Percentiles rank a stretch among this genome's conserved stretches.
Evolutionary conservation across 2,329 filamentous ascomycete species (phyloP).

Genomic region (Metarhizium rileyi): DNA sequence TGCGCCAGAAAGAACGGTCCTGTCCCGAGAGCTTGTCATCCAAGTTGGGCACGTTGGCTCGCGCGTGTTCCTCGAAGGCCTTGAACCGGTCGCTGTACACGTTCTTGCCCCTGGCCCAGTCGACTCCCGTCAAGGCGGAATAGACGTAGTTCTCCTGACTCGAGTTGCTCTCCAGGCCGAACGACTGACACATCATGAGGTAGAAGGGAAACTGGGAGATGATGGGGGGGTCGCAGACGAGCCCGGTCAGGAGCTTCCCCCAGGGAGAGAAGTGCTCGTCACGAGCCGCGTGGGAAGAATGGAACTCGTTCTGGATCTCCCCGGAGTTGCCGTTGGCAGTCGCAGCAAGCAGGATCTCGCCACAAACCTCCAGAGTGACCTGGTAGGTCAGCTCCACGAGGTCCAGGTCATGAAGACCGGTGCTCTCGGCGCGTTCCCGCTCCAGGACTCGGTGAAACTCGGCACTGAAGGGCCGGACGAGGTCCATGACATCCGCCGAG

Average conservation of each 20-base stretch:
- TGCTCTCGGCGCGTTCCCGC: not conserved
- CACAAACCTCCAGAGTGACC: slow-evolving; percentile 3
- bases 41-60: slow-evolving; percentile 2
- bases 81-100: slow-evolving; percentile 3
- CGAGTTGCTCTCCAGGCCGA: slow-evolving; percentile 3
- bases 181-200: slow-evolving; percentile 10
- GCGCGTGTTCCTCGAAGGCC: slow-evolving; percentile 2
- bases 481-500: not conserved
- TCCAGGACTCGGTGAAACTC: slow-evolving; percentile 1
- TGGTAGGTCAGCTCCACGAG: slow-evolving; percentile 4
- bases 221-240: slow-evolving; percentile 9
- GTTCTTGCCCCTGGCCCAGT: slow-evolving; percentile 6
- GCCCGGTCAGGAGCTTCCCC: slow-evolving; percentile 7
- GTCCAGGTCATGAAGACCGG: slow-evolving; percentile 4
- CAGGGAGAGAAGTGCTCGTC: slow-evolving; percentile 6
- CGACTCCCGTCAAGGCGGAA: slow-evolving; percentile 5
- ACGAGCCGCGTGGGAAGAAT: slow-evolving; percentile 1
- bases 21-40: slow-evolving; percentile 3
- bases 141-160: slow-evolving; percentile 7
- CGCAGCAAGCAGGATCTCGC: slow-evolving; percentile 3
- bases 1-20: slow-evolving; percentile 8
- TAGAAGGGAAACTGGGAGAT: slow-evolving; percentile 9
- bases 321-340: not conserved
- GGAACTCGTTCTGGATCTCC: not conserved
- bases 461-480: not conserved